Conservation (phyloP, 2,329 filamentous ascomycete species). For the Leptographium galeiforme region DNA sequence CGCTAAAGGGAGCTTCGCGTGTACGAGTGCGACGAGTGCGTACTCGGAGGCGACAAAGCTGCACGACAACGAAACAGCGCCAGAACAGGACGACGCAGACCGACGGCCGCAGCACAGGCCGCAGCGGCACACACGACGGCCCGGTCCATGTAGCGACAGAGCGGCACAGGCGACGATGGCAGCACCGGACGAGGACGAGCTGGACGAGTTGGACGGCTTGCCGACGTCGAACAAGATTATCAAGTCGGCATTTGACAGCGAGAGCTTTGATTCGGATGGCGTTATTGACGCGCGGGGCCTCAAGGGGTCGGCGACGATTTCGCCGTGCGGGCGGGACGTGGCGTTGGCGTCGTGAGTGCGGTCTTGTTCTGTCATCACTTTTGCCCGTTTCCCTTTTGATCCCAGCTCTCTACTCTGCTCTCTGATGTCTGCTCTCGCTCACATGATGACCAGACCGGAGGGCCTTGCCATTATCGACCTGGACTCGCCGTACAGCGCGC, state of each 20-base stretch:
- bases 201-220: conserved; percentile 26
- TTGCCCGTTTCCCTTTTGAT: no score
- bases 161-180: conserved; percentile 19
- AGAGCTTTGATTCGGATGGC: conserved; percentile 74
- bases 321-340: conserved; percentile 78
- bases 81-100: neutral
- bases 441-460: conserved; percentile 45
- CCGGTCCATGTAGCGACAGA: neutral
- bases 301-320: conserved; percentile 86
- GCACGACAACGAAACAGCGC: neutral
- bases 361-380: neutral
- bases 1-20: neutral
- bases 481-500: conserved; percentile 77
- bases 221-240: conserved; percentile 45
- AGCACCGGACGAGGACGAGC: conserved; percentile 25
- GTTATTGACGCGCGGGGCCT: conserved; percentile 70
- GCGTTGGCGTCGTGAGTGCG: conserved; percentile 61
- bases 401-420: no score
- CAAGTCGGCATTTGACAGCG: conserved; percentile 66
- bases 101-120: neutral
- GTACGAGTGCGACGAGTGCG: no score
- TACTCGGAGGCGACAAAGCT: neutral
- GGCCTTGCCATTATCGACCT: conserved; percentile 86
- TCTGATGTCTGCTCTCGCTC: no score
- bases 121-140: neutral